A percentile compares a stretch with the other conserved stretches of the same genome.
phyloP scores from a whole-genome alignment of 2,329 filamentous ascomycete species.

The Penicillium hesseltinei region DNA sequence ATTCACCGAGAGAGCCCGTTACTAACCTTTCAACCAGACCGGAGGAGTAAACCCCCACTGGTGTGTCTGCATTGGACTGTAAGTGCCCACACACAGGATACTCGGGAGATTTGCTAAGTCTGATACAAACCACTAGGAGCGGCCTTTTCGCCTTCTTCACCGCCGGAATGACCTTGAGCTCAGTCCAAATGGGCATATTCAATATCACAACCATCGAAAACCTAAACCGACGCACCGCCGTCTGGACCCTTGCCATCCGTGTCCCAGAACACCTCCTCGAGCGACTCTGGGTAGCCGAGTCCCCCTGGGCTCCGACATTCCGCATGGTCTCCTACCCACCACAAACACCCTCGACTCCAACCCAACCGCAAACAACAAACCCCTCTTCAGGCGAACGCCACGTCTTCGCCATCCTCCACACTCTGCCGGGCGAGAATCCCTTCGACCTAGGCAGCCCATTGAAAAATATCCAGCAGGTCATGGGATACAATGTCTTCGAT shows the following conservation, averaged over 20 bases:
- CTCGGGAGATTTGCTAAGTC: constrained; percentile 7
- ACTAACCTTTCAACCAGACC: constrained; percentile 28
- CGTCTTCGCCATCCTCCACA: constrained; percentile 76
- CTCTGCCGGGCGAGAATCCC: constrained; percentile 73
- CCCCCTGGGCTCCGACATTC: constrained; percentile 34
- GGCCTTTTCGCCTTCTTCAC: constrained; percentile 79
- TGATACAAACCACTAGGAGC: constrained; percentile 39
- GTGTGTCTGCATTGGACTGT: constrained; percentile 65
- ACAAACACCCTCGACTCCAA: constrained; percentile 23
- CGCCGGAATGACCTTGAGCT: constrained; percentile 71
- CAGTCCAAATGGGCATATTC: constrained; percentile 64
- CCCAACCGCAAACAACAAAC: constrained; percentile 18
- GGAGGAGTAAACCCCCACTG: constrained; percentile 57
- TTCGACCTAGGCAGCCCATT: constrained; percentile 70
- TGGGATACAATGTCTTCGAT: constrained; percentile 69
- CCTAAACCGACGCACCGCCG: constrained; percentile 59
- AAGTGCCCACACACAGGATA: constrained; percentile 25
- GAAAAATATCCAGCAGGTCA: constrained; percentile 73
- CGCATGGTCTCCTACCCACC: constrained; percentile 44
- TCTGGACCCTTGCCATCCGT: constrained; percentile 72
- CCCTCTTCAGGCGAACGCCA: constrained; percentile 54
- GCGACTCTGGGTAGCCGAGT: constrained; percentile 36
- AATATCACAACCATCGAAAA: constrained; percentile 87
- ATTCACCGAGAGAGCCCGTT: neutral
- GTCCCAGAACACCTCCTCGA: constrained; percentile 53